Evolutionary conservation across 2,329 filamentous ascomycete genomes (phyloP).

Genomic region (Ophiostoma populinum): DNA sequence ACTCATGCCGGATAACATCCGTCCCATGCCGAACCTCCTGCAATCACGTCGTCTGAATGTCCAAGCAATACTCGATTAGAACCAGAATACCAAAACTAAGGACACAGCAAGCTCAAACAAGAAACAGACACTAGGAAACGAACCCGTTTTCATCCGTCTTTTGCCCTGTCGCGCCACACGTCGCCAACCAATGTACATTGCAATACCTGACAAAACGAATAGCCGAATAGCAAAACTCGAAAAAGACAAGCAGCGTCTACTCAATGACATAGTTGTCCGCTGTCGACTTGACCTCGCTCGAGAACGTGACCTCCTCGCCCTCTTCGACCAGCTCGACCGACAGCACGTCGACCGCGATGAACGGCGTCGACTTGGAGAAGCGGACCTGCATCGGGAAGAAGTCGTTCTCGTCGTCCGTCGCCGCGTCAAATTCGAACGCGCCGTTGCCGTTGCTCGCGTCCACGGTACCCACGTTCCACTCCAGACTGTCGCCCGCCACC

Average conservation of each 20-base stretch:
- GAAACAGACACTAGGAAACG: neutral
- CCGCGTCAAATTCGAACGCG: constrained; percentile 88
- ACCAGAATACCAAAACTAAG: too few species aligned
- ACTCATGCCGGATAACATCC: too few species aligned
- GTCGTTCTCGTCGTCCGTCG: constrained; percentile 72
- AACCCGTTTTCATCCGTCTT: neutral
- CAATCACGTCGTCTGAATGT: too few species aligned
- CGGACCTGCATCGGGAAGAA: constrained; percentile 95
- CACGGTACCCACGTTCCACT: constrained; percentile 83
- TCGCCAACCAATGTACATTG: neutral
- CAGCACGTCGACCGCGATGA: constrained; percentile 75
- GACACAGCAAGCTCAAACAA: too few species aligned
- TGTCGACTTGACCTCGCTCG: constrained; percentile 61
- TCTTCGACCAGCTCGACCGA: constrained; percentile 56
- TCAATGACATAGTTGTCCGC: constrained; percentile 65
- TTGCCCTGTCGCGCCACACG: neutral
- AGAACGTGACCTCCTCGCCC: constrained; percentile 64
- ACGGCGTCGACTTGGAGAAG: constrained; percentile 74
- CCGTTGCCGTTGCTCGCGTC: constrained; percentile 69
- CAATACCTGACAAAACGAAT: too few species aligned
- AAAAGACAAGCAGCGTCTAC: constrained; percentile 22
- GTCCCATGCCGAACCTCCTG: too few species aligned
- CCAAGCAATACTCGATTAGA: too few species aligned
- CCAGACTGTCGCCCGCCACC: constrained; percentile 77
- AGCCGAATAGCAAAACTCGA: neutral